Conservation (phyloP, 441 rosid species). For the Pelargonium citronellum region DNA sequence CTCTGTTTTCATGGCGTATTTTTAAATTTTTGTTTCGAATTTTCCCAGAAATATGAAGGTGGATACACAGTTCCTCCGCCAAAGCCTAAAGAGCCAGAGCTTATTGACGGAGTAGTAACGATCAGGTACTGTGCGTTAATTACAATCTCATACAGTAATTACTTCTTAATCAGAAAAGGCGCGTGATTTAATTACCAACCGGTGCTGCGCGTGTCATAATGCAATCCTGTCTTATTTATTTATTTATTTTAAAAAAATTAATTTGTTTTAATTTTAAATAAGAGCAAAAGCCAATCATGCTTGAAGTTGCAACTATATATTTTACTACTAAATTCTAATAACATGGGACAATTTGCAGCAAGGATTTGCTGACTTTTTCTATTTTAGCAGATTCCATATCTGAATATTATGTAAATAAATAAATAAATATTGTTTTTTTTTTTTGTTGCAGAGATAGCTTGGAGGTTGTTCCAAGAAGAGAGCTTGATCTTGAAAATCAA, state of each 20-base stretch:
- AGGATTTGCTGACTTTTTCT: background rate
- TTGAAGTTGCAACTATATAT: background rate
- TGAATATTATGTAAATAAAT: background rate
- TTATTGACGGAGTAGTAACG: constrained; percentile 38
- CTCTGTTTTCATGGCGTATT: background rate
- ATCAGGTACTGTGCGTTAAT: constrained; percentile 37
- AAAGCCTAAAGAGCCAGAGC: constrained; percentile 42
- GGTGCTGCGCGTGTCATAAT: background rate
- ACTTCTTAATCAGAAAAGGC: background rate
- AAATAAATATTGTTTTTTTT: background rate
- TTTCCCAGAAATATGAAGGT: constrained; percentile 48
- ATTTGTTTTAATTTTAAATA: background rate
- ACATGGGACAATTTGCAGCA: background rate
- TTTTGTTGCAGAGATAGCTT: background rate
- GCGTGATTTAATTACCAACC: background rate
- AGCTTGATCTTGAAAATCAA: background rate
- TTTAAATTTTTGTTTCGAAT: background rate
- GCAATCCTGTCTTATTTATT: background rate
- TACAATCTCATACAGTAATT: too few relatives aligned
- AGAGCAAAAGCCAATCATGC: background rate
- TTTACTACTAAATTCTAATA: background rate
- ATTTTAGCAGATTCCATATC: background rate
- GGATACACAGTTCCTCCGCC: constrained; percentile 47
- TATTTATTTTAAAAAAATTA: background rate
- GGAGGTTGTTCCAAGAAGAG: constrained; percentile 7